Base-by-base conservation (phyloP, 805 yeast species). In the Nakazawaea laoshanensis region DNA sequence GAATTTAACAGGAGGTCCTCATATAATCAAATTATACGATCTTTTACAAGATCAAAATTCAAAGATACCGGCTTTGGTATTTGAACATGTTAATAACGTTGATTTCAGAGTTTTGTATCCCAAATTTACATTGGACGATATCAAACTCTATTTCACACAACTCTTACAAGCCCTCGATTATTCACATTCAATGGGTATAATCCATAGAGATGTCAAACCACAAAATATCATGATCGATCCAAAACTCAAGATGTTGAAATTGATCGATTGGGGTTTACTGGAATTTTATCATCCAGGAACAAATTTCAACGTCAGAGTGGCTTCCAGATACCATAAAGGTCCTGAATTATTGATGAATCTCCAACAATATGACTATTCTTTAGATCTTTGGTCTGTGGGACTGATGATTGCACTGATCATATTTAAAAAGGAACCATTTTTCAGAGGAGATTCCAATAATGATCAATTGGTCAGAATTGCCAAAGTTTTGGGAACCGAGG, bases 161-260 rank as follows among this genome's bases (percentile, higher is more conserved):
- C 63, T 88, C 43, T 66, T 88, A 47, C 69, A 65, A 37, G 96
- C 96, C 0, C 66, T 88, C 42, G 94, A 88, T 95, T 87, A 70
- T 55, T 79, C 85, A 35, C 96, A 88, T 60, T 81, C 94, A 5
- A 82, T 82, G 79, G 96, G 96, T 23, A 85, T 88, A 43, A 86
- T 86, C 80, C 96, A 86, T 57, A 67, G 96, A 52, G 96, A 86
- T 57, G 95, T 86, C 32, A 86, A 86, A 53, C 95, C 95, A 8
- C 95, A 86, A 55, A 86, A 86, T 50, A 85, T 86, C 27, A 86
- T 86, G 95, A 86, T 86, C 45, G 95, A 87, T 57, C 95, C 86
- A 40, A 59, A 65, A 17, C 54, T 51, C 29, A 70, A 67, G 43
- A 60, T 63, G 25, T 59, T 87, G 48, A 70, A 89, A 46, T 69